Evolutionary conservation across 2,329 filamentous ascomycete species (phyloP), one percentile per base, ranked within the genome.

Genomic region (Boeremia lycopersici): DNA sequence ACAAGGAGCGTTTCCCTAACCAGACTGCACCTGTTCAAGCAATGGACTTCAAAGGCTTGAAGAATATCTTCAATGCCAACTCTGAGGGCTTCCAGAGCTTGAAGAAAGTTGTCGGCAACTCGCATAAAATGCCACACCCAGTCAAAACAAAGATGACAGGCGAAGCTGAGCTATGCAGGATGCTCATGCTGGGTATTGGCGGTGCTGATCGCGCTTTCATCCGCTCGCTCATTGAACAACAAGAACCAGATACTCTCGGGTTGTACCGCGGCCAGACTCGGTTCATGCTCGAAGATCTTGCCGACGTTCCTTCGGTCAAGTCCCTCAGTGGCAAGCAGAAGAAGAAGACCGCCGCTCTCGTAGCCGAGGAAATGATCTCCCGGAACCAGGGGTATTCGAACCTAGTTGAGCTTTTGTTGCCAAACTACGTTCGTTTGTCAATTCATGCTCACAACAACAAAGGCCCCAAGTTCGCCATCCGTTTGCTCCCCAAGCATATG

Each of bases 301-400:
- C 64, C 5, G 38, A 68, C 48, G 56, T 65, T 15, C 57, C 64
- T 4, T 62, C 60, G 2, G 61, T 71, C 30, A 64, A 65, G 48
- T 55, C 68, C 1, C 39, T 66, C 12, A 67, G 66, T 40, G 65
- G 57, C 25, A 70, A 68, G 44, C 68, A 75, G 55, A 65, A 67
- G 56, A 76, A 75, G 60, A 76, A 72, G 61, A 64, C 68, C 0
- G 67, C 72, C 10, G 60, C 68, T 26, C 65, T 63, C 23, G 69
- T 75, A 6, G 72, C 74, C 1, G 64, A 69, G 33, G 73, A 75
- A 51, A 77, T 75, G 73, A 71, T 76, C 26, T 66, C 68, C 17
- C 70, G 78, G 7, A 81, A 81, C 57, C 77, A 80, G 53, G 77
- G 77, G 9, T 81, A 81, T 54, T 80, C 78, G 2, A 80, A 80